A percentile compares a stretch with the other conserved stretches of the same genome.
phyloP scores from a whole-genome alignment of 2,329 filamentous ascomycete species.

The Trichoderma brevicompactum region DNA sequence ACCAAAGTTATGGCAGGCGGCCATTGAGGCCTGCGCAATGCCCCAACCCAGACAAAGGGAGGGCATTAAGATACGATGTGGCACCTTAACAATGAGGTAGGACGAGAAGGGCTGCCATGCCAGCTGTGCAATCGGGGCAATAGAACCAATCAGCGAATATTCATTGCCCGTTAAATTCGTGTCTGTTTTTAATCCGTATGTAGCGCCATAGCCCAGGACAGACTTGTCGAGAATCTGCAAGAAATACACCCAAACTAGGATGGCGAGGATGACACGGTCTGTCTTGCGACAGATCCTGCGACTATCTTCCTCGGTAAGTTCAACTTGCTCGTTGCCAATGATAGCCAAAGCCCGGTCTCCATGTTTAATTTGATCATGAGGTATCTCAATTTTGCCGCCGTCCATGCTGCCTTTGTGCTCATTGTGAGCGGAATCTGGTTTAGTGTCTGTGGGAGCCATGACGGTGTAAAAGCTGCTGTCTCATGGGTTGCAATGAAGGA shows the following conservation, averaged over 20 bases:
- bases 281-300: constrained; percentile 62
- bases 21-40: constrained; percentile 49
- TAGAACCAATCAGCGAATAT: constrained; percentile 62
- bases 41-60: constrained; percentile 52
- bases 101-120: constrained; percentile 65
- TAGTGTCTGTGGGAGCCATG: neutral
- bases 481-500: too few relatives aligned
- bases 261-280: constrained; percentile 60
- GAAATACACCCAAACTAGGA: constrained; percentile 62
- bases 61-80: constrained; percentile 62
- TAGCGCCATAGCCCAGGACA: constrained; percentile 60
- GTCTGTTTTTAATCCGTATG: constrained; percentile 57
- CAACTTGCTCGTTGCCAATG: constrained; percentile 1
- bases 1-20: constrained; percentile 52
- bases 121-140: constrained; percentile 62
- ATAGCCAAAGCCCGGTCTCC: constrained; percentile 3
- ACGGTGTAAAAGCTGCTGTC: too few relatives aligned
- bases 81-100: constrained; percentile 63
- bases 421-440: constrained; percentile 1
- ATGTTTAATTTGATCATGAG: neutral
- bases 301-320: constrained; percentile 33
- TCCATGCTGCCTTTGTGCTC: constrained; percentile 5
- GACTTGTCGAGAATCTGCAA: constrained; percentile 62
- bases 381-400: neutral
- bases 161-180: constrained; percentile 56